Base-by-base conservation (phyloP, 2,329 filamentous ascomycete genomes). In the Colletotrichum scovillei region DNA sequence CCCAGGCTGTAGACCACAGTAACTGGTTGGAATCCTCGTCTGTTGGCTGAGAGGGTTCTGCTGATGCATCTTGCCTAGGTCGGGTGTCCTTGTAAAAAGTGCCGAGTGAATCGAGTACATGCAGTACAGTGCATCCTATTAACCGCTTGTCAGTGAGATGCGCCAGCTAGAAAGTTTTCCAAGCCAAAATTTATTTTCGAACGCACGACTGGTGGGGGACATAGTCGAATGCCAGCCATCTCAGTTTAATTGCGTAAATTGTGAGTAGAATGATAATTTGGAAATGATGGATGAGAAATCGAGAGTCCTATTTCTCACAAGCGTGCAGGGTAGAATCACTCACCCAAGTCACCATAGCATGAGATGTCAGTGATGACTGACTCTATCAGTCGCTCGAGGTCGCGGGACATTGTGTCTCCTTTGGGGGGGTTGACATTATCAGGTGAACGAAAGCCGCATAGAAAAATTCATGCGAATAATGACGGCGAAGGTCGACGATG, bases 1-100 rank as follows among this genome's bases (percentile, higher is more conserved):
- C 74, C 77, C 76, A 78, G 26, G 77, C 67, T 8, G 70, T 69
- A 24, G 72, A 72, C 55, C 72, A 75, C 4, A 75, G 42, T 12
- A 74, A 53, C 46, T 74, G 72, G 6, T 60, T 62, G 22, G 74
- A 55, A 19, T 55, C 56, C 14, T 22, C 30, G 16, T 42, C 52
- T 19, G 24, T 53, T 58, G 57, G 35, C 6, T 26, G 12, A 46
- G 26, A 22, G 35, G 19, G 3, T 35, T 28, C 26, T 42, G 55
- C 30, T 4, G 16, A 28, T 53, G 52, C 30, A 72, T 74, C 60
- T 28, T 62, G 32, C 38, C 35, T 28, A 5, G 28, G n/a, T 22
- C 49, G 56, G 46, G 35, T 28, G 14, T 64, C 63, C n/a, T 75
- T 38, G 55, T 75, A 75, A 24, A 73, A 73, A 5, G 35, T 52